phyloP scores from a whole-genome alignment of 805 yeast species.

The Suhomyces kilbournensis region DNA sequence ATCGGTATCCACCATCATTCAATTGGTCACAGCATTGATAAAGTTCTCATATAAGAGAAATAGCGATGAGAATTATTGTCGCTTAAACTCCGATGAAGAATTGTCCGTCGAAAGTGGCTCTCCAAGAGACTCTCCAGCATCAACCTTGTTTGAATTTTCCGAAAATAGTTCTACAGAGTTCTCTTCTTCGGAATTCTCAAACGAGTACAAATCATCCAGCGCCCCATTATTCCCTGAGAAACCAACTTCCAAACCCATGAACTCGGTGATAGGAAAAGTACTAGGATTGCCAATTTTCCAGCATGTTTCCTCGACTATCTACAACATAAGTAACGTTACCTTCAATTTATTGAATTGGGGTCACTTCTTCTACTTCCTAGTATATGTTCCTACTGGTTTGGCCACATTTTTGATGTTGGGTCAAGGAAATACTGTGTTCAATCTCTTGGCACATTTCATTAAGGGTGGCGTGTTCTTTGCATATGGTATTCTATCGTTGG shows the following conservation, averaged over 20 bases:
- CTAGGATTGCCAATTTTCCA: slow-evolving; percentile 12
- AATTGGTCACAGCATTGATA: slow-evolving; percentile 53
- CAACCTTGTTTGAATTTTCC: slow-evolving; percentile 6
- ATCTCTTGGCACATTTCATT: slow-evolving; percentile 89
- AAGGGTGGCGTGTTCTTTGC: slow-evolving; percentile 88
- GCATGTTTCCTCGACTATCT: slow-evolving; percentile 30
- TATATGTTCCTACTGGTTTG: slow-evolving; percentile 56
- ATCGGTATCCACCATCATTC: slow-evolving; percentile 50
- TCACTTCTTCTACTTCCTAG: slow-evolving; percentile 55
- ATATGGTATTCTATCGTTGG: slow-evolving; percentile 75
- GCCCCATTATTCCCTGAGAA: slow-evolving; percentile 13
- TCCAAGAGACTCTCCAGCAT: slow-evolving; percentile 11
- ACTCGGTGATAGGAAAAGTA: slow-evolving; percentile 5
- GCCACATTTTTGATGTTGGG: slow-evolving; percentile 74
- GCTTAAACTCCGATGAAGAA: slow-evolving; percentile 11
- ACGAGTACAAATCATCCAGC: slow-evolving; percentile 22
- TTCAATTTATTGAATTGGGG: slow-evolving; percentile 62
- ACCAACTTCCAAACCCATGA: neutral
- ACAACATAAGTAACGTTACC: slow-evolving; percentile 13
- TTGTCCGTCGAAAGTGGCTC: slow-evolving; percentile 10
- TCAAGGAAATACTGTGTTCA: slow-evolving; percentile 63
- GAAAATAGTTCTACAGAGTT: slow-evolving; percentile 19
- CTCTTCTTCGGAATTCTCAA: slow-evolving; percentile 22
- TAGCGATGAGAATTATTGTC: neutral
- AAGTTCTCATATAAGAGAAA: slow-evolving; percentile 41